These are phyloP conservation scores for Solanum habrochaites DNA, from an alignment of 257 asterid species.

Conservation along the genomic window DNA sequence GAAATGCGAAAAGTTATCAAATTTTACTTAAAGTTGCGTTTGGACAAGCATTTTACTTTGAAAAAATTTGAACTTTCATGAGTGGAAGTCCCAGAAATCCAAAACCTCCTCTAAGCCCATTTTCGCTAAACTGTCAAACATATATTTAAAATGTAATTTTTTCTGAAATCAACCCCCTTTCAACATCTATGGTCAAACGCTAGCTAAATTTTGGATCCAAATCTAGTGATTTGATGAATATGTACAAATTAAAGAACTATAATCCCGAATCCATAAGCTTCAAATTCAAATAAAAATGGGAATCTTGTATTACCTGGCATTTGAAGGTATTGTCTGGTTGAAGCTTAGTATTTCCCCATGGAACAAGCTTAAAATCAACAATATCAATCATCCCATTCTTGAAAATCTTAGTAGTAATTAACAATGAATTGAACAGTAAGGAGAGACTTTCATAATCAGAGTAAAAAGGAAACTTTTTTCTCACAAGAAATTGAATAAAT, in stretches of 20 bases:
- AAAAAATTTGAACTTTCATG: neutral
- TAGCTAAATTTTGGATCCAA: neutral
- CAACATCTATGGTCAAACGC: neutral
- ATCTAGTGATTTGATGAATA: neutral
- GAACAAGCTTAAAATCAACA: conserved; percentile 28
- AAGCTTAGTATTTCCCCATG: conserved; percentile 40
- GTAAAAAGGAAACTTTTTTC: neutral
- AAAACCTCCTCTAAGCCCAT: neutral
- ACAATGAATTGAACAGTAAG: conserved; percentile 28
- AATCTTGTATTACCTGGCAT: conserved; percentile 24
- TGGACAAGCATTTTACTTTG: neutral
- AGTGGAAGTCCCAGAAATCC: neutral
- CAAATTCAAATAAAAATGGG: neutral
- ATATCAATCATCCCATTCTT: conserved; percentile 22
- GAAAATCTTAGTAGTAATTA: conserved; percentile 16
- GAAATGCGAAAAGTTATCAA: neutral
- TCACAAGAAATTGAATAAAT: neutral
- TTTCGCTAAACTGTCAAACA: neutral
- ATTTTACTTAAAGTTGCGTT: neutral
- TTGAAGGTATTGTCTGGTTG: conserved; percentile 12
- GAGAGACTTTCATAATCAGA: conserved; percentile 33
- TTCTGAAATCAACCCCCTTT: no score
- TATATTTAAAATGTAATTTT: no score
- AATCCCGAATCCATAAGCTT: neutral
- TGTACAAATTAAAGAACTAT: neutral